These are phyloP conservation scores for Rhinocladiella similis DNA, from an alignment of 2,329 filamentous ascomycete genomes.

Conservation along the genomic window DNA sequence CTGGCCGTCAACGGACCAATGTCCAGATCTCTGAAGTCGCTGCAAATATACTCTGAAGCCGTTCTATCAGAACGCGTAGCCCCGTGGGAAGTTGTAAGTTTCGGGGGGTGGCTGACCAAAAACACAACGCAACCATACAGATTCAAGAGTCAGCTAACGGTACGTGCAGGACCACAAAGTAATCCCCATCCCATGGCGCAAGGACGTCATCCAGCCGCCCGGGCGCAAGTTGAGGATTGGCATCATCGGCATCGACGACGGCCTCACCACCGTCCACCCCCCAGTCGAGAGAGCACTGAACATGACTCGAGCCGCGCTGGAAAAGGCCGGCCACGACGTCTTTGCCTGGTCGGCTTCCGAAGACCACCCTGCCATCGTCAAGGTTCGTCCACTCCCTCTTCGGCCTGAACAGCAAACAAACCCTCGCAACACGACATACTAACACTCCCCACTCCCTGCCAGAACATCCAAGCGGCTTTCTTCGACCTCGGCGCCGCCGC, in stretches of 20 bases:
- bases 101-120: no score
- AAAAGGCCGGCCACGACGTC: constrained; percentile 40
- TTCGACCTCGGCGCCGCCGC: constrained; percentile 32
- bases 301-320: constrained; percentile 35
- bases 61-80: constrained; percentile 35
- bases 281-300: constrained; percentile 39
- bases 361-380: constrained; percentile 34
- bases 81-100: constrained; percentile 34
- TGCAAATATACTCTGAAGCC: constrained; percentile 39
- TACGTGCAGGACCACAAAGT: constrained; percentile 37
- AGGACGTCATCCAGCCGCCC: constrained; percentile 34
- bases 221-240: constrained; percentile 40
- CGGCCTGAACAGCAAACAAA: no score
- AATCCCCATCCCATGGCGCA: constrained; percentile 41
- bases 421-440: no score
- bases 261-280: constrained; percentile 38
- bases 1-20: constrained; percentile 41
- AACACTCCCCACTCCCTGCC: not conserved
- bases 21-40: constrained; percentile 35
- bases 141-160: not conserved
- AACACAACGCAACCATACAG: no score
- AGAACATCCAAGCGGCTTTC: constrained; percentile 33
- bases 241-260: constrained; percentile 39
- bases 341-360: constrained; percentile 35
- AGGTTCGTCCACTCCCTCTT: no score